Percentiles rank a stretch among this genome's conserved stretches.
These are phyloP conservation scores for Vitis riparia DNA, from an alignment of 164 flowering plant genomes.

Conservation along the genomic window DNA sequence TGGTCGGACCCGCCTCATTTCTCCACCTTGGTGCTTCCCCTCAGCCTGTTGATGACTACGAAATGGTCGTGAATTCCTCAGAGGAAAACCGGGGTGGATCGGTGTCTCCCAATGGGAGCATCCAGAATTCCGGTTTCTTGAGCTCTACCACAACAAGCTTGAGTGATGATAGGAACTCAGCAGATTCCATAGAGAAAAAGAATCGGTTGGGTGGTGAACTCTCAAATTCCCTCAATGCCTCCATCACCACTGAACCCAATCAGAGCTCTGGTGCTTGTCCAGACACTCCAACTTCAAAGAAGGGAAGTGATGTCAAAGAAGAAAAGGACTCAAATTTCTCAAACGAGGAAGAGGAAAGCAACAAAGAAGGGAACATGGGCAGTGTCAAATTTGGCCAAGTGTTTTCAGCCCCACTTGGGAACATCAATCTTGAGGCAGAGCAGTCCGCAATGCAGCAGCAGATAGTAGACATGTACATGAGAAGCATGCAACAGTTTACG, in stretches of 20 bases:
- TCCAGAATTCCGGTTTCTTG: constrained; percentile 49
- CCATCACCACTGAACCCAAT: constrained; percentile 20
- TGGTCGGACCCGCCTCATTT: constrained; percentile 44
- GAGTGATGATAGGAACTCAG: constrained; percentile 57
- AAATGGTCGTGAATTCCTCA: constrained; percentile 51
- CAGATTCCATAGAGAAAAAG: constrained; percentile 49
- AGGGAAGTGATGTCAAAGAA: constrained; percentile 21
- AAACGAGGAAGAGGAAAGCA: constrained; percentile 33
- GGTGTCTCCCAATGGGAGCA: constrained; percentile 49
- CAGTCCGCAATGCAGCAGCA: constrained; percentile 83
- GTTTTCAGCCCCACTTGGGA: constrained; percentile 46
- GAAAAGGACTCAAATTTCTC: constrained; percentile 27
- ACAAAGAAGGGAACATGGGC: constrained; percentile 19
- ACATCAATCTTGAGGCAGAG: constrained; percentile 57
- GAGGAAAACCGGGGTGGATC: constrained; percentile 37
- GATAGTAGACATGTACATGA: constrained; percentile 92
- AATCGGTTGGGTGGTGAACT: constrained; percentile 22
- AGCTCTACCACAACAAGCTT: constrained; percentile 66
- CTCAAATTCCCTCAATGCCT: constrained; percentile 30
- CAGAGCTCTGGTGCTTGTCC: constrained; percentile 33
- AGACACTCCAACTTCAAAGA: constrained; percentile 65
- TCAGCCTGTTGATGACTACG: constrained; percentile 47
- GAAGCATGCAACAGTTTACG: constrained; percentile 91
- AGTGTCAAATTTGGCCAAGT: constrained; percentile 37
- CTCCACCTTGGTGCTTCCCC: constrained; percentile 64